A percentile compares a stretch with the other conserved stretches of the same genome.
Evolutionary conservation across 495 filamentous ascomycete genomes (phyloP).

Genomic region (Filosporella fistucella): DNA sequence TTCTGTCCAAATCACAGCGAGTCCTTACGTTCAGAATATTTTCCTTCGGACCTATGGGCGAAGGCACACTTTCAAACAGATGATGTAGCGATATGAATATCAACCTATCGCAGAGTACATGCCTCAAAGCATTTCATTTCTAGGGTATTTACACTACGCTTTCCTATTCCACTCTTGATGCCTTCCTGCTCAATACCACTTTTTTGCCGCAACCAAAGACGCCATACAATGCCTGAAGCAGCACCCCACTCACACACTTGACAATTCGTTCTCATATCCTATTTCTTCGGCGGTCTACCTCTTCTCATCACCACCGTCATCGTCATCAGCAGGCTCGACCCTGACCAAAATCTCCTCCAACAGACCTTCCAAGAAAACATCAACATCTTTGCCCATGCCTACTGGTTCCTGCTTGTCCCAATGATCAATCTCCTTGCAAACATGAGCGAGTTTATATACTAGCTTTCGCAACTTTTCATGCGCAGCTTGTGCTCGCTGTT

Average conservation of each 20-base stretch:
- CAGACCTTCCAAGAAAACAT: conserved; percentile 82
- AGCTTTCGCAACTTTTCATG: conserved; percentile 79
- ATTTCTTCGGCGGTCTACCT: conserved; percentile 3
- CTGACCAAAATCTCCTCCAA: conserved; percentile 93
- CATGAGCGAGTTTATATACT: conserved; percentile 67
- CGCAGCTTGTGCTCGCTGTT: conserved; percentile 62
- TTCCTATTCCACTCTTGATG: too few relatives aligned
- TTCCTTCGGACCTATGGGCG: too few relatives aligned
- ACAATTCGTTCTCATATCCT: neutral
- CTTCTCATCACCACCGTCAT: conserved; percentile 32
- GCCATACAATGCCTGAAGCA: too few relatives aligned
- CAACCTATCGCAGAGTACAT: too few relatives aligned
- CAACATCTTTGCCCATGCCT: conserved; percentile 85
- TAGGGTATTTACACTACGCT: conserved; percentile 10
- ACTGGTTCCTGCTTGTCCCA: conserved; percentile 79
- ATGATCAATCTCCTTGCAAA: conserved; percentile 83
- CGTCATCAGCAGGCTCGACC: conserved; percentile 79
- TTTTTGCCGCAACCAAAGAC: too few relatives aligned
- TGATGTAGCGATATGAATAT: too few relatives aligned
- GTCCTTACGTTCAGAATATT: too few relatives aligned
- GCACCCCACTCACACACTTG: neutral
- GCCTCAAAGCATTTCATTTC: too few relatives aligned
- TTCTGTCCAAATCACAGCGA: too few relatives aligned
- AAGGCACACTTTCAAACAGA: too few relatives aligned
- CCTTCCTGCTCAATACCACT: too few relatives aligned